Evolutionary conservation across 768 basidiomycete species (phyloP).

Genomic region (Kwoniella bestiolae): DNA sequence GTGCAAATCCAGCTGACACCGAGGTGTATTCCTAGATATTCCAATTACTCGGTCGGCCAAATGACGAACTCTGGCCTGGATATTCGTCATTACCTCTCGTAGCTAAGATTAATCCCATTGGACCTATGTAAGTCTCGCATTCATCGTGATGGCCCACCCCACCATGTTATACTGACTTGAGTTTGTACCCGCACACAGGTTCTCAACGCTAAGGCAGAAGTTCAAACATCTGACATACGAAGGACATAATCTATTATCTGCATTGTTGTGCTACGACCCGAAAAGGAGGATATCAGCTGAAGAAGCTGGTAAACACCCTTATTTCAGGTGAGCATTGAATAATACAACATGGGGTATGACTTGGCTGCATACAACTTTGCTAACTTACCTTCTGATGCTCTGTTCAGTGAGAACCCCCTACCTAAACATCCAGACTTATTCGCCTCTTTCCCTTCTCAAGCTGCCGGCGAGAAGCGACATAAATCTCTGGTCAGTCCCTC

Average conservation of each 20-base stretch:
- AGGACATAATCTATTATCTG: conserved; percentile 81
- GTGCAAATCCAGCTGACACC: not conserved
- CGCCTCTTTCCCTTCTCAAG: conserved; percentile 91
- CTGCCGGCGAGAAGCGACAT: conserved; percentile 84
- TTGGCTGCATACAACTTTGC: too few species aligned
- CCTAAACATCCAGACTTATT: conserved; percentile 97
- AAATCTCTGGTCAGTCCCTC: conserved; percentile 40
- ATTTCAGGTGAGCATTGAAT: conserved; percentile 69
- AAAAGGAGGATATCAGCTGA: conserved; percentile 82
- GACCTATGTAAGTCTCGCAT: conserved; percentile 53
- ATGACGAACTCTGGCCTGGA: conserved; percentile 81
- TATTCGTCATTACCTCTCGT: conserved; percentile 77
- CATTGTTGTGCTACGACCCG: conserved; percentile 86
- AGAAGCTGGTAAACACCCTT: conserved; percentile 86
- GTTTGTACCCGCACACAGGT: conserved; percentile 40
- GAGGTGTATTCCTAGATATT: conserved; percentile 68
- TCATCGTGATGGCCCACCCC: not conserved
- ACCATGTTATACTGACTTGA: not conserved
- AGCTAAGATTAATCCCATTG: conserved; percentile 67
- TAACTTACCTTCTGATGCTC: not conserved
- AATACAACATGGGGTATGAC: not conserved
- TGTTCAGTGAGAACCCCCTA: conserved; percentile 79
- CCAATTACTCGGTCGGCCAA: conserved; percentile 92
- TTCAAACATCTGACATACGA: conserved; percentile 82
- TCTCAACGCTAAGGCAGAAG: conserved; percentile 70